Base-by-base conservation (phyloP, 2,329 filamentous ascomycete species). In the Clonostachys sp. region DNA sequence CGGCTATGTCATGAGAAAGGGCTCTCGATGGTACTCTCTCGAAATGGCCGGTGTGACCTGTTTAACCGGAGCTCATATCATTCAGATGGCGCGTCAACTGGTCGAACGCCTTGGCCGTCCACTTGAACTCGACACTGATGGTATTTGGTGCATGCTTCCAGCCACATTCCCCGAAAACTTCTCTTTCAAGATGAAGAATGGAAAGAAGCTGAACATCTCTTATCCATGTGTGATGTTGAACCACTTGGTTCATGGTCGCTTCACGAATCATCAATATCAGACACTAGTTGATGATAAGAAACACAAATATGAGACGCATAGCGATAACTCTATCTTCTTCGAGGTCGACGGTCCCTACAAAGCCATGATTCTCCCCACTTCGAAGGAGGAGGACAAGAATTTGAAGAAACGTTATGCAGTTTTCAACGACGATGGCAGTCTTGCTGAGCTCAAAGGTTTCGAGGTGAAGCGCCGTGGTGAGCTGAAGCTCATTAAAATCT, bases 211-310 rank as follows among this genome's bases (percentile, higher is more conserved):
- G 50, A 77, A 86, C n/a, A 91, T 99, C 44, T 99, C 94, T 1
- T 99, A 99, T 61, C 94, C 94, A 48, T 99, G 94, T 65, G 91
- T 96, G 55, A 99, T 99, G 94, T 80, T 99, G 71, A 99, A 99
- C 65, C 94, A 99, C 63, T 78, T 96, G 5, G 94, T 99, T 8
- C 94, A 99, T 61, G 91, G 79, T 48, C 87, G 86, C 56, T 99
- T 96, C 66, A 99, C 94, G 24, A 99, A 99, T 58, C 86, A 97
- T 58, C 94, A 99, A 60, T 99, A 99, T 63, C 91, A 99, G 72
- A 92, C 89, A 0, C 75, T 99, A 3, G 77, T 83, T 1, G 91
- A 99, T 57, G 78, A 83, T 4, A 77, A 80, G 50, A 89, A 83
- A 0, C 91, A 94, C 77, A 87, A 84, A 62, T 99, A 99, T 59